These are phyloP conservation scores for Fusarium nematophilum DNA, from an alignment of 2,329 filamentous ascomycete species.

Conservation along the genomic window DNA sequence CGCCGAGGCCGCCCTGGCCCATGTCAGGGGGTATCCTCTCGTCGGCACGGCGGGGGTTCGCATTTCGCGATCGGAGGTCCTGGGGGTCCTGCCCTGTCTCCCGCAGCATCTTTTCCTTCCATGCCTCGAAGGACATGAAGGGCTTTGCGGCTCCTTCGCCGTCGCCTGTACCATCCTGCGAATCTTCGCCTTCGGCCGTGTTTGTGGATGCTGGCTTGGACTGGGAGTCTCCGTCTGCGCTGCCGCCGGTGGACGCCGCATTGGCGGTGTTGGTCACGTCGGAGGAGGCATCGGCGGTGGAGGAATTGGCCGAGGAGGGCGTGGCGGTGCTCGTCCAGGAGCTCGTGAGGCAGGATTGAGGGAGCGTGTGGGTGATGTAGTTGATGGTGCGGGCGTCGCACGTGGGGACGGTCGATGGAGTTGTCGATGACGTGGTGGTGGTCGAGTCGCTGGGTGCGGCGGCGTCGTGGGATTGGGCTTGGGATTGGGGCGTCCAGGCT, in stretches of 20 bases:
- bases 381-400: constrained; percentile 77
- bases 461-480: constrained; percentile 12
- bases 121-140: constrained; percentile 97
- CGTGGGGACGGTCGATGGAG: constrained; percentile 22
- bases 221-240: constrained; percentile 8
- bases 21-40: constrained; percentile 67
- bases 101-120: constrained; percentile 93
- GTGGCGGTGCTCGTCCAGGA: constrained; percentile 59
- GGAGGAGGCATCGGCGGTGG: not conserved
- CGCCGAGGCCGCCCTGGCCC: constrained; percentile 82
- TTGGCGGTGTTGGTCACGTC: constrained; percentile 5
- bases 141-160: constrained; percentile 52
- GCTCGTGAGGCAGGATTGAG: constrained; percentile 80
- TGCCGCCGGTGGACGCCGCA: constrained; percentile 12
- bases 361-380: constrained; percentile 82
- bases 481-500: constrained; percentile 9
- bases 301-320: constrained; percentile 23
- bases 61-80: constrained; percentile 72
- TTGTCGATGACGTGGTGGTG: too few relatives aligned
- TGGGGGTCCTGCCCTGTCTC: constrained; percentile 81
- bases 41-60: constrained; percentile 61
- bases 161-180: constrained; percentile 26
- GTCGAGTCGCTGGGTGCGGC: constrained; percentile 19
- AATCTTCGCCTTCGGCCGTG: constrained; percentile 10
- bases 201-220: constrained; percentile 7